Percentiles rank a stretch among this genome's conserved stretches.
Evolutionary conservation across 1,139 yeast species (phyloP).

Genomic region (Zygosaccharomyces sapae): DNA sequence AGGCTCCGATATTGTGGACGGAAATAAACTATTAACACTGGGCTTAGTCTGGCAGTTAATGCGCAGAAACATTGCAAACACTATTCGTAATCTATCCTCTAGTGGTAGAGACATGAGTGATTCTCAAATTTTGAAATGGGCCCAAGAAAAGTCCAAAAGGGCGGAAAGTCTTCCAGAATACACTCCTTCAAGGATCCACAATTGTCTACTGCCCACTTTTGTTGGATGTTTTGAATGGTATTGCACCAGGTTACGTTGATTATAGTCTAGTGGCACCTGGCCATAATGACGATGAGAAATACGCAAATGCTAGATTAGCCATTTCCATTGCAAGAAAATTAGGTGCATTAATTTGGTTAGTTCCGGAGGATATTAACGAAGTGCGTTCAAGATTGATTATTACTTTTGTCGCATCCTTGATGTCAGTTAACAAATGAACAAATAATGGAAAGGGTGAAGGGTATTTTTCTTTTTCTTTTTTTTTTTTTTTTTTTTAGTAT

Average conservation of each 20-base stretch:
- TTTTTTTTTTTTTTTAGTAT: not conserved
- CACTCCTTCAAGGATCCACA: constrained; percentile 84
- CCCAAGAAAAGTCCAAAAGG: constrained; percentile 76
- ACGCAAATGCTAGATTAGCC: constrained; percentile 94
- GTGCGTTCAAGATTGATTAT: constrained; percentile 89
- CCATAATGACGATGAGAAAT: constrained; percentile 72
- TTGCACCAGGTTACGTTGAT: constrained; percentile 96
- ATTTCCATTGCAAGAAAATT: constrained; percentile 96
- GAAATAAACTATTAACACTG: constrained; percentile 79
- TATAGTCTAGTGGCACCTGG: constrained; percentile 85
- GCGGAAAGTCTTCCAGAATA: constrained; percentile 66
- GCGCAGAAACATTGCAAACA: constrained; percentile 89
- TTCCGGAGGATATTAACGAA: constrained; percentile 98
- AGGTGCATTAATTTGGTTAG: constrained; percentile 97
- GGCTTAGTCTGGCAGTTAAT: constrained; percentile 99
- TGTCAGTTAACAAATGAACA: constrained; percentile 51
- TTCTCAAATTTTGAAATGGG: constrained; percentile 88
- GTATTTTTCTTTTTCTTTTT: not conserved
- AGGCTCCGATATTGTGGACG: constrained; percentile 96
- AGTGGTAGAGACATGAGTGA: constrained; percentile 76
- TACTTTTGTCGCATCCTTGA: constrained; percentile 91
- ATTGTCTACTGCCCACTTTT: constrained; percentile 72
- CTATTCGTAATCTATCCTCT: constrained; percentile 68
- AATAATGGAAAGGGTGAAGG: not conserved
- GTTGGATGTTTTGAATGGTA: constrained; percentile 84